A percentile compares a stretch with the other conserved stretches of the same genome.
Conservation (phyloP, 768 basidiomycete species). For the Kwoniella europaea region DNA sequence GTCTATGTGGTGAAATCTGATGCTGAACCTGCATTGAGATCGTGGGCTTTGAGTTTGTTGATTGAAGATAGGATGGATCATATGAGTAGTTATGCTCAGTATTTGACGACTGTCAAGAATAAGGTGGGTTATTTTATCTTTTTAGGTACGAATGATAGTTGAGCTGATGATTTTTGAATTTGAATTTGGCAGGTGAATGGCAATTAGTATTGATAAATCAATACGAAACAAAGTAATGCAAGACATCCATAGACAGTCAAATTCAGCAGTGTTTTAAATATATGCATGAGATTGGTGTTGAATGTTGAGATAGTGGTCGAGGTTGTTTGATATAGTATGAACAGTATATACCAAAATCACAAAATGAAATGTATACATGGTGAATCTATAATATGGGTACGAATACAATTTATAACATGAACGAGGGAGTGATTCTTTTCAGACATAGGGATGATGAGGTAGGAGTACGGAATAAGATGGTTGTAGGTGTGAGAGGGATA, state of each 20-base stretch:
- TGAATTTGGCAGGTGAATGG: neutral
- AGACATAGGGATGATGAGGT: too few species aligned
- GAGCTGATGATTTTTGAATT: neutral
- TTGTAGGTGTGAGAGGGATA: neutral
- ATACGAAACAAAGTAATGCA: too few species aligned
- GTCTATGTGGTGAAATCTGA: constrained; percentile 97
- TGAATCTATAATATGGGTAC: neutral
- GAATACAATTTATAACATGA: too few species aligned
- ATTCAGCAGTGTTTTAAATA: neutral
- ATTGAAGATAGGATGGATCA: constrained; percentile 96
- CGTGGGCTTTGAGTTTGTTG: constrained; percentile 93
- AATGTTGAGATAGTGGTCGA: neutral
- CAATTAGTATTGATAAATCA: neutral
- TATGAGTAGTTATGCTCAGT: constrained; percentile 94
- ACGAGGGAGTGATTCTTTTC: too few species aligned
- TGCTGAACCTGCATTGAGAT: constrained; percentile 87
- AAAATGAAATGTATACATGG: constrained; percentile 14
- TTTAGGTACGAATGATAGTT: neutral
- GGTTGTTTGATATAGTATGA: neutral
- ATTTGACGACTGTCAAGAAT: constrained; percentile 84
- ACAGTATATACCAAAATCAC: neutral
- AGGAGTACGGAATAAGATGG: neutral
- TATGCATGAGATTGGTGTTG: neutral
- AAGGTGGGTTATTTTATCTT: constrained; percentile 65
- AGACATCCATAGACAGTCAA: neutral